Evolutionary conservation across 164 flowering plant genomes (phyloP).

Genomic region (Cinnamomum micranthum): DNA sequence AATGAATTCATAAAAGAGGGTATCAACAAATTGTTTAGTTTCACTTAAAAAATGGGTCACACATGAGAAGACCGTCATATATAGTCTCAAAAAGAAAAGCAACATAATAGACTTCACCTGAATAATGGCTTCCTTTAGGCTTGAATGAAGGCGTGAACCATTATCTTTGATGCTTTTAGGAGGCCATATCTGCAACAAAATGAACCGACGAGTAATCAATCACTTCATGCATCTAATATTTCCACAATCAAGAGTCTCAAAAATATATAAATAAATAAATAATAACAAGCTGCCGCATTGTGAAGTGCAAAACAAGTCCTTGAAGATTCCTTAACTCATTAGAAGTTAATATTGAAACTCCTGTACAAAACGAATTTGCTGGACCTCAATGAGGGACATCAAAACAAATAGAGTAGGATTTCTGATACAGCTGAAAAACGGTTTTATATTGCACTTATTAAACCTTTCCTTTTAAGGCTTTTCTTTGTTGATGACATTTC

Average conservation of each 20-base stretch:
- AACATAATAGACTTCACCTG: conserved; percentile 41
- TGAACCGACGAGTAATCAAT: conserved; percentile 1
- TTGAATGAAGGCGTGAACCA: conserved; percentile 81
- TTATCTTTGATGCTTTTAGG: conserved; percentile 94
- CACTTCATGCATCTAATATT: neutral
- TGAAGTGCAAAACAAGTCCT: neutral
- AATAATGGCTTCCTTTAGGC: conserved; percentile 81
- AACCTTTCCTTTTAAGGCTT: neutral
- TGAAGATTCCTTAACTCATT: neutral
- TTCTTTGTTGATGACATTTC: neutral
- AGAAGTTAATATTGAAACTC: neutral
- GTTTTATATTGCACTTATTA: neutral
- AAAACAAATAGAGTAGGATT: neutral
- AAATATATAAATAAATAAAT: no score
- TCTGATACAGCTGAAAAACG: neutral
- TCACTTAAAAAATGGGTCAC: no score
- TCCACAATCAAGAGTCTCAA: neutral
- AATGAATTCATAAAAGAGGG: no score
- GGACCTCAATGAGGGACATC: neutral
- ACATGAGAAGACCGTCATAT: no score
- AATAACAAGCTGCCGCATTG: neutral
- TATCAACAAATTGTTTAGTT: no score
- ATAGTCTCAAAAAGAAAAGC: neutral
- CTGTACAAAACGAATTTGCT: neutral
- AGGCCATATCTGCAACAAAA: conserved; percentile 86